These are phyloP conservation scores for Yamadazyma sp. DNA, from an alignment of 1,139 yeast genomes.

Conservation along the genomic window DNA sequence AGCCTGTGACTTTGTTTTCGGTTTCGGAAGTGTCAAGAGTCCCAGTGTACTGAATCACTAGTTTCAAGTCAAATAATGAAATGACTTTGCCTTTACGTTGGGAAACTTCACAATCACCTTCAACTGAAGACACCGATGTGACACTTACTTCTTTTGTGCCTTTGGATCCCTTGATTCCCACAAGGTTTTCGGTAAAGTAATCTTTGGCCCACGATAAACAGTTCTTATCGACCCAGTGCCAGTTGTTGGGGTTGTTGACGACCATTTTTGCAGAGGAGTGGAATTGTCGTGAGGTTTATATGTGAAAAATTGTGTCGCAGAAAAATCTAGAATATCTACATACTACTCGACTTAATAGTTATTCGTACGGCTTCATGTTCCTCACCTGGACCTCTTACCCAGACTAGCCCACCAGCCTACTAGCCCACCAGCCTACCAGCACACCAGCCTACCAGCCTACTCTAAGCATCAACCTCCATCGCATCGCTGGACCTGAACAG, in stretches of 20 bases:
- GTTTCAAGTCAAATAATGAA: conserved; percentile 78
- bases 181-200: conserved; percentile 64
- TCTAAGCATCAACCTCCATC: conserved; percentile 73
- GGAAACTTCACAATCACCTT: conserved; percentile 95
- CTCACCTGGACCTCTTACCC: too few relatives aligned
- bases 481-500: conserved; percentile 45
- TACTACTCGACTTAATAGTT: neutral
- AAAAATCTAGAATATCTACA: conserved; percentile 19
- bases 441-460: too few relatives aligned
- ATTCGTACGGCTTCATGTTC: too few relatives aligned
- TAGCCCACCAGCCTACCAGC: too few relatives aligned
- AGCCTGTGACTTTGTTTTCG: conserved; percentile 54
- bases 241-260: conserved; percentile 51
- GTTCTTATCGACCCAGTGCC: conserved; percentile 99
- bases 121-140: conserved; percentile 62
- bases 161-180: conserved; percentile 46
- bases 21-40: conserved; percentile 23
- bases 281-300: conserved; percentile 1
- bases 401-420: too few relatives aligned
- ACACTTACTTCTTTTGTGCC: conserved; percentile 43
- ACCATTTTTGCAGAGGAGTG: conserved; percentile 30
- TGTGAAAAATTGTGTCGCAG: conserved; percentile 7
- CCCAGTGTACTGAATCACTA: conserved; percentile 64
- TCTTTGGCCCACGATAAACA: conserved; percentile 87
- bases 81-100: conserved; percentile 97